Evolutionary conservation across 2,329 filamentous ascomycete genomes (phyloP).

Genomic region (Hymenoscyphus fructigenus): DNA sequence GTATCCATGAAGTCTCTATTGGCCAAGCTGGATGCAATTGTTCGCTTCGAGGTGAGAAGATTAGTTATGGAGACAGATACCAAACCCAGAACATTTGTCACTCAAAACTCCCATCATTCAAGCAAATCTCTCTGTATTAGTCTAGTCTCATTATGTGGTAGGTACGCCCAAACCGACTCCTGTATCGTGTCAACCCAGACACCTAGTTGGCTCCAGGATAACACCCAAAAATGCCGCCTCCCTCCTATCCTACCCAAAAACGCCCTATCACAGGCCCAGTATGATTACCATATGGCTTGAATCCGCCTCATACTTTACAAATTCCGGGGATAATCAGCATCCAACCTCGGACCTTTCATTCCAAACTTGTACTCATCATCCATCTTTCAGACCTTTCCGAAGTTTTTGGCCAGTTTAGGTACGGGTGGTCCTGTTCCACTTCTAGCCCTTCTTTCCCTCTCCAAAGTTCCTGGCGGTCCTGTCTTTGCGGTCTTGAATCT

Average conservation of each 20-base stretch:
- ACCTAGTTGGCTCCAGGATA: conserved; percentile 13
- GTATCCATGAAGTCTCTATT: too few species aligned
- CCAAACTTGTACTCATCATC: not conserved
- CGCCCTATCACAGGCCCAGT: conserved; percentile 16
- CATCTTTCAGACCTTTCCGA: conserved; percentile 25
- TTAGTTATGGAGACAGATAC: too few species aligned
- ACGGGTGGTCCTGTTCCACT: conserved; percentile 41
- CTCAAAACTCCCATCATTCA: not conserved
- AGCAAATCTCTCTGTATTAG: conserved; percentile 14
- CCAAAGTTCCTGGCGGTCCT: conserved; percentile 40
- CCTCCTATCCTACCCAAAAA: conserved; percentile 18
- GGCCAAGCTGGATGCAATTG: too few species aligned
- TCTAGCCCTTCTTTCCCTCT: conserved; percentile 45
- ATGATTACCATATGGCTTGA: conserved; percentile 2
- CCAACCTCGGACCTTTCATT: not conserved
- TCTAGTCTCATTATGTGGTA: conserved; percentile 20
- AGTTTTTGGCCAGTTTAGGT: conserved; percentile 24
- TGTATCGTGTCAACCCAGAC: conserved; percentile 6
- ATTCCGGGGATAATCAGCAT: conserved; percentile 3
- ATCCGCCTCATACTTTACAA: conserved; percentile 5
- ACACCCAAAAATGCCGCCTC: conserved; percentile 18
- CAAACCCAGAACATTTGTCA: not conserved
- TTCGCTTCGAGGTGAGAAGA: too few species aligned
- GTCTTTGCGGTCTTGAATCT: conserved; percentile 53
- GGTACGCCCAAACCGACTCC: conserved; percentile 7